Evolutionary conservation across 345 rosid genomes (phyloP), one percentile per base, ranked within the genome.

Genomic region (Tarenaya hassleriana): DNA sequence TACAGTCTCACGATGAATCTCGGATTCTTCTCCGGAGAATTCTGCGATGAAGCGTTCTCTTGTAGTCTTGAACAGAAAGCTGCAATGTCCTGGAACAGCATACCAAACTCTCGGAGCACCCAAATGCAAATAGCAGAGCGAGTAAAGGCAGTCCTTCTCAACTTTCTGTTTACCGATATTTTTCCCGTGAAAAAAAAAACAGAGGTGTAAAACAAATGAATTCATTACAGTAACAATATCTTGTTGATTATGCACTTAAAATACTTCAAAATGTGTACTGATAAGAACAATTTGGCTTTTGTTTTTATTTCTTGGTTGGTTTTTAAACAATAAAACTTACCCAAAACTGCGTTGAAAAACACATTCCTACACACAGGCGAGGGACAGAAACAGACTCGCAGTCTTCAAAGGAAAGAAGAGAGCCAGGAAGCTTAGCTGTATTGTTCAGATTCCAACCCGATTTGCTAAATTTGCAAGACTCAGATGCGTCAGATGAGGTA

Each of bases 361-460:
- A 83, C 86, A 77, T 83, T 62, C 96, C 96, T 53, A 87, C 41
- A 20, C 42, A 73, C 60, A 83, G 61, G 46, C 61, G 75, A 79
- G 94, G 84, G 52, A 63, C 77, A 47, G 69, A 51, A 50, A 74
- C 6, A 44, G 74, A 67, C 52, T 68, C 29, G 14, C 37, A 44
- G 62, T 62, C 80, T 61, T 81, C 87, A 34, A 67, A 81, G 13
- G 76, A 60, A 34, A 83, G 83, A 73, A 87, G 87, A 50, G 94
- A 87, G 56, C 77, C 78, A 8, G 79, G 78, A 52, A 76, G 77
- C 74, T 24, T 66, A 34, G 96, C 74, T 41, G 75, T 47, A 41
- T 74, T 71, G 69, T 81, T 83, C 64, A 83, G 74, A 60, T 87
- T 87, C 96, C 96, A 87, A 44, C 87, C 77, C 24, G 83, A 79